Conservation (phyloP, 2,329 filamentous ascomycete genomes). For the Phyllosticta citriasiana region DNA sequence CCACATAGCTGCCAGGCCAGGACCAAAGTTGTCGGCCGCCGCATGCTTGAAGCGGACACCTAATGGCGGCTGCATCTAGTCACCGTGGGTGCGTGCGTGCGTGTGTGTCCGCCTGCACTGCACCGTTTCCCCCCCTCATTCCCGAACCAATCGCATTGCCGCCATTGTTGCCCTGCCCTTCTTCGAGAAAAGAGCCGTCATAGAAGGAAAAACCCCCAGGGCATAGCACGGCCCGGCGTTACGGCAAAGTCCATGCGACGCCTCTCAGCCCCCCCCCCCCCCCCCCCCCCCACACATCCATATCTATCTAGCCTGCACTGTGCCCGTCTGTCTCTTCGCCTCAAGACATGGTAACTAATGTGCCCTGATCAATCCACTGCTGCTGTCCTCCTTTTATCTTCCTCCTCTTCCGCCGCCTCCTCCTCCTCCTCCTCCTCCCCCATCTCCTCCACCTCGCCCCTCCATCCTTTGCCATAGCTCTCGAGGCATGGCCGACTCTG, state of each 20-base stretch:
- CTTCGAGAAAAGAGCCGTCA: not conserved
- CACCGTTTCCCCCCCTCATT: not conserved
- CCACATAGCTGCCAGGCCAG: not conserved
- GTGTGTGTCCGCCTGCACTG: not conserved
- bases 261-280: not conserved
- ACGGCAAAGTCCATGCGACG: not conserved
- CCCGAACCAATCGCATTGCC: not conserved
- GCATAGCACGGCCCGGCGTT: not conserved
- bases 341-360: not conserved
- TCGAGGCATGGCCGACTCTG: conserved; percentile 14
- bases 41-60: not conserved
- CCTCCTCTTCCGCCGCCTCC: not conserved
- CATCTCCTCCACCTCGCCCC: not conserved
- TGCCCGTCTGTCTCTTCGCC: not conserved
- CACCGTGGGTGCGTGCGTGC: not conserved
- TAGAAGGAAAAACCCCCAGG: not conserved
- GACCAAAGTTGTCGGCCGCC: not conserved
- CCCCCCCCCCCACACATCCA: not conserved
- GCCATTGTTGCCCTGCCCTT: not conserved
- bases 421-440: not conserved
- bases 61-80: not conserved
- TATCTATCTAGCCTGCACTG: not conserved
- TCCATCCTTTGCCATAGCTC: not conserved
- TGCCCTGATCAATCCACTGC: not conserved
- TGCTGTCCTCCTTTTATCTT: too few species aligned